Evolutionary conservation across 352 stramenopile genomes (phyloP).

Genomic region (Phytopythium litorale): DNA sequence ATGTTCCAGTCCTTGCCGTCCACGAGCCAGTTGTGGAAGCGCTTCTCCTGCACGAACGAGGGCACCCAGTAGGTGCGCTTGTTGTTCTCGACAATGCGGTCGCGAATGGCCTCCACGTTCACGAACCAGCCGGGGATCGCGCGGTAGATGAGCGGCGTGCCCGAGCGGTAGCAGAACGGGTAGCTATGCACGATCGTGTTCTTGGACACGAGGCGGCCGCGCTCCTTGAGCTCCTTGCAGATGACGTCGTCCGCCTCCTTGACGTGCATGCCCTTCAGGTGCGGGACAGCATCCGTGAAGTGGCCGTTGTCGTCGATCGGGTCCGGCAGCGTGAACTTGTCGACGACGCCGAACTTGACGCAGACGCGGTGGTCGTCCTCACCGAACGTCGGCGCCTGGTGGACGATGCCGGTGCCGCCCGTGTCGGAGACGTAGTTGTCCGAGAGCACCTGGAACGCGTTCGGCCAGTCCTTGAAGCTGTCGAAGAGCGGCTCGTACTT

Average conservation of each 20-base stretch:
- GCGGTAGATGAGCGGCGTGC: constrained; percentile 99
- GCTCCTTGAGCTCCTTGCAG: constrained; percentile 93
- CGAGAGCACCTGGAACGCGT: constrained; percentile 95
- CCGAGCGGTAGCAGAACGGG: constrained; percentile 99
- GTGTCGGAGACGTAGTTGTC: constrained; percentile 99
- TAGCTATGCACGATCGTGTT: constrained; percentile 97
- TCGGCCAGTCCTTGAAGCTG: constrained; percentile 89
- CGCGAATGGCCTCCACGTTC: constrained; percentile 97
- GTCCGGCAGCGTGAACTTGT: constrained; percentile 95
- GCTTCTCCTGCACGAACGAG: constrained; percentile 96
- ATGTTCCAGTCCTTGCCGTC: constrained; percentile 99
- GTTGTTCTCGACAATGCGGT: constrained; percentile 92
- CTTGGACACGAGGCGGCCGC: constrained; percentile 96
- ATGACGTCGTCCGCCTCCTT: constrained; percentile 98
- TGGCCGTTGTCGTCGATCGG: constrained; percentile 96
- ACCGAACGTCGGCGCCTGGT: constrained; percentile 98
- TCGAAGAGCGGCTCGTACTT: constrained; percentile 97
- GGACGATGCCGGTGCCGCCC: constrained; percentile 96
- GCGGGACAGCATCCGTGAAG: constrained; percentile 92
- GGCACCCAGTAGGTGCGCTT: constrained; percentile 84
- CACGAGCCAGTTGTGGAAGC: constrained; percentile 99
- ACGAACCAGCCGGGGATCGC: constrained; percentile 99
- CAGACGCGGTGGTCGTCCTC: constrained; percentile 99
- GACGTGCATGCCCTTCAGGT: constrained; percentile 95
- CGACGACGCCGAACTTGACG: constrained; percentile 92